Evolutionary conservation across 1,139 yeast genomes (phyloP).

Genomic region (Tardiomyces digboiensis): DNA sequence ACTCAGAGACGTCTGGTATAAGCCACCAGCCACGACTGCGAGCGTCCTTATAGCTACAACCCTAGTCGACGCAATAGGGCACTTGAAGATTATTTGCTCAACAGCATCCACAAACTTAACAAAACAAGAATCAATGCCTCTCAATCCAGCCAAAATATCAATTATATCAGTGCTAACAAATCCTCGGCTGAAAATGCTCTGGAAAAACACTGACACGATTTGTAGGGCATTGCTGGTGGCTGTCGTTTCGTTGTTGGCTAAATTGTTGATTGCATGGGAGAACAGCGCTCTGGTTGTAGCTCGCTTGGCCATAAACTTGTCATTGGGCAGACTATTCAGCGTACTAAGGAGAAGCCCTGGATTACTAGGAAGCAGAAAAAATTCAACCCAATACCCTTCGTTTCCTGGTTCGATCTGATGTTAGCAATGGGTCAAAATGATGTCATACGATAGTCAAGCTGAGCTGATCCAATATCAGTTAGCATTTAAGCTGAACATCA

Average conservation of each 20-base stretch:
- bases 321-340: slow-evolving; percentile 16
- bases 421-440: no score
- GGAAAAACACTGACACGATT: slow-evolving; percentile 21
- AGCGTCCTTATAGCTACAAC: slow-evolving; percentile 25
- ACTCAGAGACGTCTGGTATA: slow-evolving; percentile 25
- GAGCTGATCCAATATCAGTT: no score
- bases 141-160: slow-evolving; percentile 27
- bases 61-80: neutral
- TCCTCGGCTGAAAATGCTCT: slow-evolving; percentile 20
- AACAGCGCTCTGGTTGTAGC: slow-evolving; percentile 19
- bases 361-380: slow-evolving; percentile 27
- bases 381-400: slow-evolving; percentile 30
- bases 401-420: neutral
- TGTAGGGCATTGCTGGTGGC: slow-evolving; percentile 6
- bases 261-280: slow-evolving; percentile 17
- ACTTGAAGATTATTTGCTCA: slow-evolving; percentile 12
- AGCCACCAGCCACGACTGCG: slow-evolving; percentile 24
- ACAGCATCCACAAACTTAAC: slow-evolving; percentile 19
- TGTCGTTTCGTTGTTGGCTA: slow-evolving; percentile 8
- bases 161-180: slow-evolving; percentile 25
- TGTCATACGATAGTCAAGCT: no score
- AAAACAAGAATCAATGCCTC: slow-evolving; percentile 24
- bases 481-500: no score
- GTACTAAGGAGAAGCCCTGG: slow-evolving; percentile 16
- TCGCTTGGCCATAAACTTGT: slow-evolving; percentile 15